These are phyloP conservation scores for Blastocystis sp. DNA, from an alignment of 352 stramenopile genomes.

Conservation along the genomic window DNA sequence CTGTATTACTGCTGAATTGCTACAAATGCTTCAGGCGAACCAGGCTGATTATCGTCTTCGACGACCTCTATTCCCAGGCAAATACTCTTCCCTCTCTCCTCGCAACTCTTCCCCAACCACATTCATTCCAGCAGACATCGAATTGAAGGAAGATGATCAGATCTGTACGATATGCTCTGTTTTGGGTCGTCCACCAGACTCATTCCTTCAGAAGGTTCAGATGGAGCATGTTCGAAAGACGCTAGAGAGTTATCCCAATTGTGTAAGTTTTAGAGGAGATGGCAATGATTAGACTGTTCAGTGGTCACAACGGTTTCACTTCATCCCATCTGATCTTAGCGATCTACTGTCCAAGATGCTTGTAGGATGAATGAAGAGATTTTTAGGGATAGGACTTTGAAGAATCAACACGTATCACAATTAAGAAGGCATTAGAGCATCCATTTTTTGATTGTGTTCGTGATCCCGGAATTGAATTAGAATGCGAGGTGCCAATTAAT, in stretches of 20 bases:
- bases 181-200: constrained; percentile 83
- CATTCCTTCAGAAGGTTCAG: constrained; percentile 75
- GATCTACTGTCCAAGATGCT: constrained; percentile 62
- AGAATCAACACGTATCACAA: constrained; percentile 88
- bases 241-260: constrained; percentile 15
- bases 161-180: constrained; percentile 90
- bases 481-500: constrained; percentile 18
- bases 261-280: neutral
- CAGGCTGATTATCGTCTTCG: constrained; percentile 66
- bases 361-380: neutral
- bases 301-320: constrained; percentile 5
- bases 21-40: constrained; percentile 69
- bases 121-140: constrained; percentile 67
- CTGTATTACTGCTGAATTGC: constrained; percentile 72
- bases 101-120: constrained; percentile 41
- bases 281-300: constrained; percentile 13
- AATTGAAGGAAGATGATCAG: constrained; percentile 75
- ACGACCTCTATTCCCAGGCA: constrained; percentile 73
- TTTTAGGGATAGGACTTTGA: constrained; percentile 79
- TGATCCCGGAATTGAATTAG: constrained; percentile 15
- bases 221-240: constrained; percentile 26
- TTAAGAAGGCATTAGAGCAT: constrained; percentile 89
- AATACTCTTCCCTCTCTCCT: constrained; percentile 72
- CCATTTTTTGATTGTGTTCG: constrained; percentile 84
- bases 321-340: constrained; percentile 63